Conservation (phyloP, 1,284 basidiomycete species). For the Ustilago lituana region DNA sequence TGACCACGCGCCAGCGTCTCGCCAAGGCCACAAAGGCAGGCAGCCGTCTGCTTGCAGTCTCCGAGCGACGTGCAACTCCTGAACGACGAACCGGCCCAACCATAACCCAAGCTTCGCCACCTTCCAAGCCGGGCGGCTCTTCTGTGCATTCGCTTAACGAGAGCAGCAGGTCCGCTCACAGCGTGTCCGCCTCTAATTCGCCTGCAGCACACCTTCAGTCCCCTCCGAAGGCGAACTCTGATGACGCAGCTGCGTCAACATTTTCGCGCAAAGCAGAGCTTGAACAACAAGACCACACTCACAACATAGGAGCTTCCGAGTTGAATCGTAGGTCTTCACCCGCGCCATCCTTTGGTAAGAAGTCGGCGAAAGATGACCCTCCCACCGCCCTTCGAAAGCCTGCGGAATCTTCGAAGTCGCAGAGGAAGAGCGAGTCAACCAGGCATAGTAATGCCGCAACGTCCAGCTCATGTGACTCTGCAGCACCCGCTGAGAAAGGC, state of each 20-base stretch:
- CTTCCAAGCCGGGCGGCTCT: constrained; percentile 2
- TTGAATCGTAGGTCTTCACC: background rate
- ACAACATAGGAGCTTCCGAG: background rate
- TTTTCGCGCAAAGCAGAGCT: background rate
- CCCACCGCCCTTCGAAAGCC: background rate
- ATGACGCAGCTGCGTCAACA: background rate
- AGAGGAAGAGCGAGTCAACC: background rate
- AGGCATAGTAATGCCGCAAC: background rate
- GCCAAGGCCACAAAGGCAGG: constrained; percentile 49
- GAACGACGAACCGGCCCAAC: constrained; percentile 10
- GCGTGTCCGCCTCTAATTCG: background rate
- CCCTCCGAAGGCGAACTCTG: constrained; percentile 1
- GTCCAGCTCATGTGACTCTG: background rate
- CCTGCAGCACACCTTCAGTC: background rate
- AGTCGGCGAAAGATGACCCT: background rate
- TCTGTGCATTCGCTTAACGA: background rate
- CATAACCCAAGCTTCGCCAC: constrained; percentile 1
- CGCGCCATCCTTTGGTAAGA: background rate
- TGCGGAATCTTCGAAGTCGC: background rate
- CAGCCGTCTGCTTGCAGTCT: constrained; percentile 25
- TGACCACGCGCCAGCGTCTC: constrained; percentile 43
- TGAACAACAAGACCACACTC: background rate
- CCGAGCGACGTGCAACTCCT: constrained; percentile 22
- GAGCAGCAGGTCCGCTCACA: background rate
- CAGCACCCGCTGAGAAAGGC: background rate